Evolutionary conservation across 2,329 filamentous ascomycete species (phyloP), one percentile per base, ranked within the genome.

Genomic region (Sclerotinia trifoliorum): DNA sequence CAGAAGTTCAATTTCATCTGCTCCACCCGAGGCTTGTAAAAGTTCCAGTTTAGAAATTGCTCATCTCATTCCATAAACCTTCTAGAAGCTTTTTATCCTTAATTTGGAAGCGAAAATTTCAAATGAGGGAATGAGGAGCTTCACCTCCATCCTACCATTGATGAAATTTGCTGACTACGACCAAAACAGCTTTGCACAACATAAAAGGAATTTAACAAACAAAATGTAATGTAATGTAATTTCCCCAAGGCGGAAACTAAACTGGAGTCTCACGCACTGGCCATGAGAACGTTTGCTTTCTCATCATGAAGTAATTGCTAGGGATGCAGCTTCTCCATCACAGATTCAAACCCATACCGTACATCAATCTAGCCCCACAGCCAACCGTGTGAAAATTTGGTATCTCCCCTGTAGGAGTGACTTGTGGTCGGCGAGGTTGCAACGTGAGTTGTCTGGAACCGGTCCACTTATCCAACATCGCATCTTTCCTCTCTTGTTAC

Each of bases 11-110:
- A 39, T 63, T 39, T 63, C 29, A 63, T 21, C n/a, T 39, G 46
- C 60, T 29, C 60, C 46, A 52, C 60, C 17, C 15, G n/a, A 39
- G 2, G 32, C n/a, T 7, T 39, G 26, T 29, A 61, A n/a, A n/a
- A 29, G 58, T 21, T 39, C 44, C 44, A 62, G 29, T 46, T 39
- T 63, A 46, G 57, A 63, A 39, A 63, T 63, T 63, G 60, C 60
- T 63, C 60, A 63, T 63, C 48, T 63, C 60, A 49, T 63, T 63
- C 48, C n/a, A 63, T 63, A 17, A 39, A 51, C 48, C 60, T 63
- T 63, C 60, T 21, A 51, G 60, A 63, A 51, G 46, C 5, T n/a
- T 63, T 63, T 8, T 4, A 3, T 39, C 13, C 29, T 48, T 63
- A n/a, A 51, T 63, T 39, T 51, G 46, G 46, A 46, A 51, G 32